Percentiles rank a stretch among this genome's conserved stretches.
Evolutionary conservation across 208 protist genomes (phyloP).

Genomic region (Acanthamoeba pearcei): DNA sequence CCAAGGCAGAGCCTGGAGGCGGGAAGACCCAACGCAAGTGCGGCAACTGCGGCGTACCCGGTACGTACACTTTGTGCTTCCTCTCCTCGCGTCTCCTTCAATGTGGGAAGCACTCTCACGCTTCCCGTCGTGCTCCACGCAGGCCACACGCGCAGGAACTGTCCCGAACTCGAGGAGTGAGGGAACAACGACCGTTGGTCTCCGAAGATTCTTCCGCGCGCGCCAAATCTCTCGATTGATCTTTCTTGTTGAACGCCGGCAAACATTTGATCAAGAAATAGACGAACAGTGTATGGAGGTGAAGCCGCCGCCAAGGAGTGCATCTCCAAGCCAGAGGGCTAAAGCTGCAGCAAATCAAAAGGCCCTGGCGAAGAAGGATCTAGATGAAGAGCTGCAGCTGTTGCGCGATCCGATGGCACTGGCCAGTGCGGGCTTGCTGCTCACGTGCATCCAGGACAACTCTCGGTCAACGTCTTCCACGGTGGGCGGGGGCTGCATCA

Average conservation of each 20-base stretch:
- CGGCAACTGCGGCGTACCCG: background rate
- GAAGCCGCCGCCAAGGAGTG: too few relatives aligned
- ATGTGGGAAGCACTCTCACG: background rate
- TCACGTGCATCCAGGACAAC: constrained; percentile 2
- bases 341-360: too few relatives aligned
- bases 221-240: too few relatives aligned
- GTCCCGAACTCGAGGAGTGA: background rate
- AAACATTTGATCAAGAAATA: too few relatives aligned
- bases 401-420: constrained; percentile 1
- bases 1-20: background rate
- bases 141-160: constrained; percentile 28
- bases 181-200: too few relatives aligned
- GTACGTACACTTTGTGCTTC: background rate
- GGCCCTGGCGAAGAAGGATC: background rate
- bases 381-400: background rate
- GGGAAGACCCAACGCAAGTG: background rate
- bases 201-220: too few relatives aligned
- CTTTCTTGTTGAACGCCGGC: too few relatives aligned
- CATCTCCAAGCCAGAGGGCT: too few relatives aligned
- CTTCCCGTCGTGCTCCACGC: background rate
- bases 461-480: background rate
- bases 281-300: too few relatives aligned
- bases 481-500: constrained; percentile 1
- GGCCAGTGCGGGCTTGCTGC: background rate
- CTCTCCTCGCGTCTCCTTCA: background rate